A percentile compares a stretch with the other conserved stretches of the same genome.
phyloP scores from a whole-genome alignment of 108 stramenopile species.

The Fragilaria radians region DNA sequence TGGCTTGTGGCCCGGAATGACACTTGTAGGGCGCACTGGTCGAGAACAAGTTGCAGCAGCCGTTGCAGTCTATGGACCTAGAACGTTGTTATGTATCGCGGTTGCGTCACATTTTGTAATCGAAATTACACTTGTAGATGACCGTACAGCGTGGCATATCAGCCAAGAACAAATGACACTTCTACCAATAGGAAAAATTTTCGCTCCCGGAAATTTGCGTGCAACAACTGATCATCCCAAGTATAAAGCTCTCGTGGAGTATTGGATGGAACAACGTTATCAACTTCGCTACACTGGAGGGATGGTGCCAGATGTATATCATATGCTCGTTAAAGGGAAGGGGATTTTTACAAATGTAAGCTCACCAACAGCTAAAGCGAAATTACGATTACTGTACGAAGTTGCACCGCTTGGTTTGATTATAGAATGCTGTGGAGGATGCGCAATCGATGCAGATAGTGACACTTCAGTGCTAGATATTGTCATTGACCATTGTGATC shows the following conservation, averaged over 20 bases:
- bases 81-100: conserved; percentile 69
- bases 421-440: conserved; percentile 73
- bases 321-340: conserved; percentile 58
- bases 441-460: conserved; percentile 40
- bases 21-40: conserved; percentile 52
- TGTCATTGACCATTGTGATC: conserved; percentile 65
- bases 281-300: conserved; percentile 70
- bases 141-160: conserved; percentile 47
- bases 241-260: conserved; percentile 61
- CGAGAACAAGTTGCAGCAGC: conserved; percentile 74
- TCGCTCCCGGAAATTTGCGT: conserved; percentile 87
- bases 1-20: conserved; percentile 75
- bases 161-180: conserved; percentile 28
- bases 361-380: conserved; percentile 69
- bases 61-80: conserved; percentile 72
- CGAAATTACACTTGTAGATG: conserved; percentile 51
- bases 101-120: conserved; percentile 47
- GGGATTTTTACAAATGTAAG: conserved; percentile 76
- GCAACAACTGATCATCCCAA: conserved; percentile 69
- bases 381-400: conserved; percentile 81
- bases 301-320: conserved; percentile 74
- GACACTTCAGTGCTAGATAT: conserved; percentile 62
- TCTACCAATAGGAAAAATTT: conserved; percentile 54
- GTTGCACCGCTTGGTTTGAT: conserved; percentile 76
- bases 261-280: conserved; percentile 75